These are phyloP conservation scores for Epichloe glyceriae DNA, from an alignment of 2,329 filamentous ascomycete species.

Conservation along the genomic window DNA sequence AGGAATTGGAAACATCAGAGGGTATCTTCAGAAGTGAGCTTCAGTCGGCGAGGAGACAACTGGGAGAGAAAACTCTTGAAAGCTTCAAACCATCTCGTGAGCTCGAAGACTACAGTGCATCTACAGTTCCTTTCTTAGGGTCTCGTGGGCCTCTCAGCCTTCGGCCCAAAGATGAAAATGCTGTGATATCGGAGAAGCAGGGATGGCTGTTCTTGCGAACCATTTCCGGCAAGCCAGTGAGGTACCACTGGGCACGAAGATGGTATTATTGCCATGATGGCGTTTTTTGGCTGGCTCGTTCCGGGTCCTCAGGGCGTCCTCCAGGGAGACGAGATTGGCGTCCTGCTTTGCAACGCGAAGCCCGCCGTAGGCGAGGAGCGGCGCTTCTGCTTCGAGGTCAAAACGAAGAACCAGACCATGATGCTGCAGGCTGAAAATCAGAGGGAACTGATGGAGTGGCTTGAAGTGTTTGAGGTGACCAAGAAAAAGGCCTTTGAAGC, in stretches of 20 bases:
- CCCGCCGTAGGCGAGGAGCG: conserved; percentile 86
- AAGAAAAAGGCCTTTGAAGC: conserved; percentile 85
- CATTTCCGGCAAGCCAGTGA: conserved; percentile 73
- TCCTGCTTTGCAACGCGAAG: conserved; percentile 83
- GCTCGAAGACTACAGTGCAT: conserved; percentile 81
- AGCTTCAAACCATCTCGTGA: conserved; percentile 73
- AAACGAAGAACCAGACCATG: conserved; percentile 87
- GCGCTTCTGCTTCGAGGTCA: conserved; percentile 95
- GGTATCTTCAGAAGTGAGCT: conserved; percentile 71
- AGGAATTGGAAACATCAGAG: conserved; percentile 88
- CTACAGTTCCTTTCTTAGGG: conserved; percentile 78
- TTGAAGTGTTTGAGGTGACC: conserved; percentile 82
- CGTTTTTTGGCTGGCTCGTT: conserved; percentile 90
- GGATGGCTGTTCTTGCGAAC: conserved; percentile 84
- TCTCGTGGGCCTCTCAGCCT: conserved; percentile 54
- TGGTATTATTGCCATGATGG: conserved; percentile 97
- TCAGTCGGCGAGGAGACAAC: conserved; percentile 62
- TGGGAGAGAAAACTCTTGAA: conserved; percentile 64
- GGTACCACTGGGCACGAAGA: conserved; percentile 77
- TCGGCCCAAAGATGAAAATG: conserved; percentile 38
- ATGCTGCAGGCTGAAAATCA: conserved; percentile 90
- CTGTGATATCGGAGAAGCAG: conserved; percentile 64
- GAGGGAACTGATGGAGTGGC: conserved; percentile 83
- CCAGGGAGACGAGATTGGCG: conserved; percentile 91
- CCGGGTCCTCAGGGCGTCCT: conserved; percentile 78